Evolutionary conservation across 2,329 filamentous ascomycete genomes (phyloP).

Genomic region (Lizonia empirigonia): DNA sequence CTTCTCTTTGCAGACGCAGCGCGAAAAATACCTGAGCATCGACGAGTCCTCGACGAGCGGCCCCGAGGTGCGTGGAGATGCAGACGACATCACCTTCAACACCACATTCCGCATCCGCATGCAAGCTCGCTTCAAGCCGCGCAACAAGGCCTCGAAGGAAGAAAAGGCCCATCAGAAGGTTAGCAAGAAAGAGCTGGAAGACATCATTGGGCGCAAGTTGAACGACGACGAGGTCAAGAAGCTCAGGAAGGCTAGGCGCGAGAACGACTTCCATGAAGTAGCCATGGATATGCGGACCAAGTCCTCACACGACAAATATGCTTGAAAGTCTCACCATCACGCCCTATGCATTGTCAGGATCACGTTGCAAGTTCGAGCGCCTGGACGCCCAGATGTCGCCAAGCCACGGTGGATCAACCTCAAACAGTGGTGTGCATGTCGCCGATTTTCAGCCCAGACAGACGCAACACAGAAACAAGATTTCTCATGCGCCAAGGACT

Average conservation of each 20-base stretch:
- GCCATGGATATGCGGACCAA: conserved; percentile 88
- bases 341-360: not conserved
- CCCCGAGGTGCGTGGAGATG: conserved; percentile 78
- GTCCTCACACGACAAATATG: conserved; percentile 67
- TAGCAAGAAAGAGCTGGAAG: conserved; percentile 82
- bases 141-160: conserved; percentile 77
- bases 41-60: conserved; percentile 45
- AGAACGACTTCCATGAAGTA: conserved; percentile 89
- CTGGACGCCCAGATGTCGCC: conserved; percentile 13
- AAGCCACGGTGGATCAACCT: conserved; percentile 14
- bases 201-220: conserved; percentile 74
- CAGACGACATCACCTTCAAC: conserved; percentile 67
- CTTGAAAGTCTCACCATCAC: conserved; percentile 7
- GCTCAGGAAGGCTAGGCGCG: conserved; percentile 79
- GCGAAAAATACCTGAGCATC: conserved; percentile 72
- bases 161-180: conserved; percentile 86
- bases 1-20: conserved; percentile 75
- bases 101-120: conserved; percentile 83
- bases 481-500: conserved; percentile 22
- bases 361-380: not conserved
- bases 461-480: conserved; percentile 4
- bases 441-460: conserved; percentile 4
- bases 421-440: conserved; percentile 12
- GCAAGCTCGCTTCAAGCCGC: conserved; percentile 93
- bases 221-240: conserved; percentile 85